Conservation (phyloP, 495 filamentous ascomycete species). For the Penicillium antarcticum region DNA sequence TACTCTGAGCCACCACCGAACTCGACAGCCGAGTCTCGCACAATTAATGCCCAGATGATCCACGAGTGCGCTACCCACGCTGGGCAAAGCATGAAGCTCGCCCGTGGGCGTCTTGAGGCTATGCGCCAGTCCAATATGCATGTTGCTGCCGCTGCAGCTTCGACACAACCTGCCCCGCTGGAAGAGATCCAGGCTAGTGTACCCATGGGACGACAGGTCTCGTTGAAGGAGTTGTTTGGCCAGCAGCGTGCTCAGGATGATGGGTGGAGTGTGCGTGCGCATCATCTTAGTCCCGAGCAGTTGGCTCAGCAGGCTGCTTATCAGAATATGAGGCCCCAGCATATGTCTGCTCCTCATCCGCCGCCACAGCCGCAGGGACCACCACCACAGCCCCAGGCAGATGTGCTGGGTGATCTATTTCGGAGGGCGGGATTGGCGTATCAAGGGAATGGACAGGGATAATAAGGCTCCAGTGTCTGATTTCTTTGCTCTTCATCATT, state of each 20-base stretch:
- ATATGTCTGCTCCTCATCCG: conserved; percentile 10
- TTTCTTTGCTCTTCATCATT: conserved; percentile 1
- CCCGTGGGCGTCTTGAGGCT: conserved; percentile 39
- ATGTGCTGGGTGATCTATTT: conserved; percentile 43
- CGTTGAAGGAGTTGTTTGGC: conserved; percentile 53
- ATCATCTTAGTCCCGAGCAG: conserved; percentile 28
- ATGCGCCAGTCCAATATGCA: conserved; percentile 37
- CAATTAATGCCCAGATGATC: conserved; percentile 50
- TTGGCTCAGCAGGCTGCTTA: conserved; percentile 7
- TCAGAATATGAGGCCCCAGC: conserved; percentile 13
- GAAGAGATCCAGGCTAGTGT: conserved; percentile 35
- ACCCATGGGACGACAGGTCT: conserved; percentile 52
- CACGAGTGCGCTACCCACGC: conserved; percentile 52
- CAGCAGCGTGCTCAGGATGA: conserved; percentile 52
- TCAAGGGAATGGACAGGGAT: conserved; percentile 21
- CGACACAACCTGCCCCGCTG: conserved; percentile 23
- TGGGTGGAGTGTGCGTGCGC: conserved; percentile 46
- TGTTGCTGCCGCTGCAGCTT: conserved; percentile 31
- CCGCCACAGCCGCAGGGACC: conserved; percentile 18
- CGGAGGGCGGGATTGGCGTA: conserved; percentile 39
- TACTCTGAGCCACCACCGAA: conserved; percentile 55
- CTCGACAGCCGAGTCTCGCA: conserved; percentile 50
- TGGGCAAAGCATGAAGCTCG: conserved; percentile 41
- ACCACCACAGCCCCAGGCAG: conserved; percentile 21
- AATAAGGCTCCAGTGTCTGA: background rate